Base-by-base conservation (phyloP, 164 flowering plant genomes). In the Santalum album region DNA sequence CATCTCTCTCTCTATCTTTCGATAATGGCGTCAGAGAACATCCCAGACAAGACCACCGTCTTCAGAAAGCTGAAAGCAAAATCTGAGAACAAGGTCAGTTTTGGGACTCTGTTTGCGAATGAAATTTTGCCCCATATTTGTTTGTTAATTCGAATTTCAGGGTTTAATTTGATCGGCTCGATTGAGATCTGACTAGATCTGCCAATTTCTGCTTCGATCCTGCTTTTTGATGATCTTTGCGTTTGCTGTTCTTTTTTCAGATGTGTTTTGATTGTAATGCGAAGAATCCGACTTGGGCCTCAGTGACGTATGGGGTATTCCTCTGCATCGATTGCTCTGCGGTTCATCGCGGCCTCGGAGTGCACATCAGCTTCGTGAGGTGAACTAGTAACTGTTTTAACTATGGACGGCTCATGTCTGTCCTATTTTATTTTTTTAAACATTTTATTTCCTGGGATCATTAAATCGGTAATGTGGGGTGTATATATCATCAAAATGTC, bases 271-370 rank as follows among this genome's bases (percentile, higher is more conserved):
- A 49, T 25, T 49, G 51, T 25, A 49, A 49, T 25, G 51, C 51
- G 16, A 49, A 24, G 51, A 49, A 49, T 49, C 51, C 51, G 14
- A 49, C 51, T 12, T 49, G 51, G 51, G 51, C 51, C 27, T 49
- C 51, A 27, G 51, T 49, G 6, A 23, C 51, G 9, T 49, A 49
- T 17, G 51, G 51, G 17, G 23, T 49, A 3, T 49, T 49, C 19
- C 51, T 49, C 27, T 49, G 51, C 51, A 49, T 49, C 32, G 51
- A 49, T 25, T 49, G 51, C 27, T 49, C 51, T 12, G 51, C 51
- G 4, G 51, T 24, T n/a, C 51, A 49, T 25, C 51, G 51, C 18
- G 23, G 51, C 3, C 51, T 49, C 7, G 51, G 51, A 17, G 51
- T 49, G 16, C 51, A 49, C 18, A 17, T 49, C 32, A 49, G 51